Evolutionary conservation across 2,329 filamentous ascomycete species (phyloP), one percentile per base, ranked within the genome.

Genomic region (Ceratocystis cubensis): DNA sequence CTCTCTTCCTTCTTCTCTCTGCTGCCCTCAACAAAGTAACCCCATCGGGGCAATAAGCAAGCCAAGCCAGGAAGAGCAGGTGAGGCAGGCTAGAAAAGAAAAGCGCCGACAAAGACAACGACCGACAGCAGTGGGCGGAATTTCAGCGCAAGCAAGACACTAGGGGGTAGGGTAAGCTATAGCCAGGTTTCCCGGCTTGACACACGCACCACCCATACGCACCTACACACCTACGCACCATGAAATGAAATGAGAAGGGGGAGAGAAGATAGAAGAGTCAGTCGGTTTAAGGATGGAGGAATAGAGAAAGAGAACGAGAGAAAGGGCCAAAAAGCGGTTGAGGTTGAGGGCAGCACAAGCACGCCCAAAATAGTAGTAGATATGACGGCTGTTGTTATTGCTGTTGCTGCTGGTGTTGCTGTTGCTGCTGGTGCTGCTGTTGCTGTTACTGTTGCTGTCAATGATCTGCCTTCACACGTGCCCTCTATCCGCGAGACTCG

Each of bases 41-140:
- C 25, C 56, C 17, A 30, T 59, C 17, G 28, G 28, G 28, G 28
- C 33, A 37, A 59, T 59, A 59, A 59, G 56, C 15, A 22, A 22
- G 22, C 22, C 22, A 59, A 25, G 25, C 30, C 7, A 37, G 46
- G 53, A 57, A 57, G 30, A 17, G 6, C 53, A 50, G 46, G 46
- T 8, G n/a, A 50, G 46, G 22, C n/a, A 22, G 10, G n/a, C 22
- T n/a, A 22, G 22, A 25, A 15, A 20, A 8, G 15, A 25, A 15
- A 20, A 8, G 15, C 1, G 48, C 10, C 3, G 48, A 15, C 13
- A 25, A 53, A 20, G 6, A 50, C 5, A 50, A 48, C 56, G 28
- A n/a, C n/a, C 56, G 28, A n/a, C n/a, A 33, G 56, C 56, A 59
- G 33, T 59, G 28, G 10, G 56, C 28, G 56, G 56, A 59, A 33